Base-by-base conservation (phyloP, 2,329 filamentous ascomycete species). In the Aurifilum marmelostoma region DNA sequence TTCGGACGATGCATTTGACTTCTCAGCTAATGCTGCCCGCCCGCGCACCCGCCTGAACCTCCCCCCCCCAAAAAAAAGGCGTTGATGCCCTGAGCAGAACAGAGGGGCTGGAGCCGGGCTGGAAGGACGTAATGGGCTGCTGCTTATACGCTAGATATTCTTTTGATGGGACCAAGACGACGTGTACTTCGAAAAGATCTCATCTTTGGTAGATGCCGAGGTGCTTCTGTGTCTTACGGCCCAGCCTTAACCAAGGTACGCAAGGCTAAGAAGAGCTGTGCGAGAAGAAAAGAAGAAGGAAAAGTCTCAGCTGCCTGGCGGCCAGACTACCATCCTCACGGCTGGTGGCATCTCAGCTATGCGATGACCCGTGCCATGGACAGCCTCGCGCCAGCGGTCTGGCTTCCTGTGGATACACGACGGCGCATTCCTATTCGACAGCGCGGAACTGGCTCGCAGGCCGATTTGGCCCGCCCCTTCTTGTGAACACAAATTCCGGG, bases 11-110 rank as follows among this genome's bases (percentile, higher is more conserved):
- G 39, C 39, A 34, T 34, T 24, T 16, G 3, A 58, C 18, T 41
- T 66, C 24, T 47, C 43, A 65, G 50, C 67, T 64, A 58, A 69
- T 58, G 21, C 59, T 37, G 47, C 32, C 41, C 47, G 63, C 34
- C 12, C 58, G 34, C 67, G 50, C n/a, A 63, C 56, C 18, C 34
- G 34, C 34, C 34, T 34, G 34, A 8, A n/a, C n/a, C n/a, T n/a
- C n/a, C n/a, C n/a, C n/a, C n/a, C n/a, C n/a, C n/a, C n/a, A n/a
- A n/a, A 47, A 21, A 34, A 47, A 8, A 47, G 43, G 29, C 18
- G 63, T 63, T 21, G 67, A 58, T 14, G 27, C 16, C 47, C 29
- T 43, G 29, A 66, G 37, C 66, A 58, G 39, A 66, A 27, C 66
- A 50, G 54, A 58, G n/a, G 27, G 12, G 8, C 18, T 21, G 27